phyloP scores from a whole-genome alignment of 345 rosid species.

The Aquilaria sinensis region DNA sequence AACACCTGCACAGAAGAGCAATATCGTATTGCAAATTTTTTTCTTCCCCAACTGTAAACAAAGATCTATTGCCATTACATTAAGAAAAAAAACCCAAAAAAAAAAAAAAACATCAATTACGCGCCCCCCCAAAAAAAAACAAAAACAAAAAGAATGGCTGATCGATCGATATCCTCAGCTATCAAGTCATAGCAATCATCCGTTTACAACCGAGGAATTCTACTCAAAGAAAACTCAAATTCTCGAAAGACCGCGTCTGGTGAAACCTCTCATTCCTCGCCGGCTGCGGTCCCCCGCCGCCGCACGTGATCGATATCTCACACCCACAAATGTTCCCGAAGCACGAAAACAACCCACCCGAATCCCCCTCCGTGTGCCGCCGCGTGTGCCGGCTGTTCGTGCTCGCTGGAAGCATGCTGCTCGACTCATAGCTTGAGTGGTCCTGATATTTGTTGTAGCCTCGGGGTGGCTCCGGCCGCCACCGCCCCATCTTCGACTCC shows the following conservation, averaged over 20 bases:
- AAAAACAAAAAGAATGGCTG: no score
- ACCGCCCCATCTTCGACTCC: constrained; percentile 69
- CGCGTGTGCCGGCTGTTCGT: constrained; percentile 18
- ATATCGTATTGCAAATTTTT: no score
- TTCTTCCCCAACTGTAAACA: no score
- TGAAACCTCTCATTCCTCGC: constrained; percentile 16
- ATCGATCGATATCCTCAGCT: no score
- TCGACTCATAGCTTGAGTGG: constrained; percentile 26
- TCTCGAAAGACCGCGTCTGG: constrained; percentile 23
- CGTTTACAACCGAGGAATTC: no score
- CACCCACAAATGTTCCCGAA: constrained; percentile 62
- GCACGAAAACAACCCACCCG: constrained; percentile 50
- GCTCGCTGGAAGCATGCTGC: background rate
- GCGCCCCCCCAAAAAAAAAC: no score
- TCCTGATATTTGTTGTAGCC: constrained; percentile 10
- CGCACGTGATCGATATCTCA: constrained; percentile 66
- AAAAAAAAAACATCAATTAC: no score
- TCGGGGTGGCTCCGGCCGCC: constrained; percentile 68
- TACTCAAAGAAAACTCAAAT: constrained; percentile 22
- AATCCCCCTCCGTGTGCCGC: constrained; percentile 30
- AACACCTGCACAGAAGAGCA: no score
- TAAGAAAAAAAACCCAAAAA: no score
- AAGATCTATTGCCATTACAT: no score
- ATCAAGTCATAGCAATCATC: no score
- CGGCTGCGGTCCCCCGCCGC: constrained; percentile 23